phyloP scores from a whole-genome alignment of 2,329 filamentous ascomycete genomes.

The Zelopaecilomyces penicillatus region DNA sequence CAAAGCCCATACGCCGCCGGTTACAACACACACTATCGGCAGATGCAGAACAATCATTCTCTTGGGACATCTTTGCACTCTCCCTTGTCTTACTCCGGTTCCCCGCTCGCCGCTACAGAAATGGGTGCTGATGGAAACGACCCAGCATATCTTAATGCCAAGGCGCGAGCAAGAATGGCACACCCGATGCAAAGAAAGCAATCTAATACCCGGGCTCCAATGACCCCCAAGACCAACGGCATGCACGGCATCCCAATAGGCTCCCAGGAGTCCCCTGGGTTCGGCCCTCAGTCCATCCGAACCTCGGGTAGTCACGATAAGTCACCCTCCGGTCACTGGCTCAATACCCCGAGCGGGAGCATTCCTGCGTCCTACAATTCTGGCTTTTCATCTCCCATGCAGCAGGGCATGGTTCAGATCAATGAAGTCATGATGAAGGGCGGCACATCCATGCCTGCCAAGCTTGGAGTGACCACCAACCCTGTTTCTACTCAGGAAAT shows the following conservation, averaged over 20 bases:
- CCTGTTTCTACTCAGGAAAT: constrained; percentile 78
- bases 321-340: constrained; percentile 81
- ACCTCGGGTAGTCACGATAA: constrained; percentile 66
- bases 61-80: constrained; percentile 43
- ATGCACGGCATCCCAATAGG: constrained; percentile 64
- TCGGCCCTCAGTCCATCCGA: constrained; percentile 70
- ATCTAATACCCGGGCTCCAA: constrained; percentile 67
- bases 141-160: constrained; percentile 51
- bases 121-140: constrained; percentile 43
- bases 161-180: constrained; percentile 50
- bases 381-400: constrained; percentile 75
- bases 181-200: constrained; percentile 63
- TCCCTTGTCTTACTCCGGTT: constrained; percentile 31
- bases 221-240: constrained; percentile 79
- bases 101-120: constrained; percentile 36
- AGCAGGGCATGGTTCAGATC: constrained; percentile 64
- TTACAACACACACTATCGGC: constrained; percentile 74
- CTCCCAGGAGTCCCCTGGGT: constrained; percentile 59
- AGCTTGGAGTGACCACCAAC: constrained; percentile 52
- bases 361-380: constrained; percentile 82
- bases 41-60: constrained; percentile 51
- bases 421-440: constrained; percentile 84
- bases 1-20: constrained; percentile 79
- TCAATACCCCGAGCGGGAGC: constrained; percentile 70
- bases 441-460: constrained; percentile 80